Evolutionary conservation across 78 protist species (phyloP).

Genomic region (Cavenderia fasciculata): DNA sequence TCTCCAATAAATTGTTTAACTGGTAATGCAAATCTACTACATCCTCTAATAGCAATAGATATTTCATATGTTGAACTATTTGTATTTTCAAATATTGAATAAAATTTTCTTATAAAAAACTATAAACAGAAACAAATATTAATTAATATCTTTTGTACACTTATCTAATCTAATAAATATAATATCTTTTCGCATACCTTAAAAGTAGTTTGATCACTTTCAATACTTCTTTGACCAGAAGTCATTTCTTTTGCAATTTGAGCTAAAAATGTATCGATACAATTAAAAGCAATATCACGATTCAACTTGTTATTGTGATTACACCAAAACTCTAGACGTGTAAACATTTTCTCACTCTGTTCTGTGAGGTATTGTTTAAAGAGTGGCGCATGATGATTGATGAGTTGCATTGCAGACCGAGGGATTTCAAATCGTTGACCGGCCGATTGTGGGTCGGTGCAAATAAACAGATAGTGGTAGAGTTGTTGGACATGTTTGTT

Average conservation of each 20-base stretch:
- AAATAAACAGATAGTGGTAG: constrained; percentile 52
- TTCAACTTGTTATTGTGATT: constrained; percentile 69
- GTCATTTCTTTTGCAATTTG: constrained; percentile 58
- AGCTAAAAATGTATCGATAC: constrained; percentile 59
- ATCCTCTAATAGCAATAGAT: constrained; percentile 84
- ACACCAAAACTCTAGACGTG: constrained; percentile 49
- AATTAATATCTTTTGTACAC: too few relatives aligned
- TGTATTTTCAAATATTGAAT: constrained; percentile 32
- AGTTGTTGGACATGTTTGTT: constrained; percentile 55
- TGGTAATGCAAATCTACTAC: constrained; percentile 86
- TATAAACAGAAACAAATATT: too few relatives aligned
- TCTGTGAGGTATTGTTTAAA: constrained; percentile 76
- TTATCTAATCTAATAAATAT: too few relatives aligned
- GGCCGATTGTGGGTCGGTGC: constrained; percentile 39
- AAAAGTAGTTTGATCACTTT: constrained; percentile 49
- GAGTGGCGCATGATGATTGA: constrained; percentile 41
- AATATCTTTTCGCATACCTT: constrained; percentile 2
- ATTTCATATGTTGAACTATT: constrained; percentile 21
- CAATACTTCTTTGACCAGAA: constrained; percentile 44
- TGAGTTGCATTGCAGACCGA: constrained; percentile 51
- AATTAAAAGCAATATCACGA: constrained; percentile 70
- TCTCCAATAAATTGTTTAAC: constrained; percentile 81
- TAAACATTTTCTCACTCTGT: constrained; percentile 42
- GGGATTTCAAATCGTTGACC: constrained; percentile 49
- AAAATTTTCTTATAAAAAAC: constrained; percentile 71